phyloP scores from a whole-genome alignment of 169 alveolate genomes.

The Plasmodium falciparum region DNA sequence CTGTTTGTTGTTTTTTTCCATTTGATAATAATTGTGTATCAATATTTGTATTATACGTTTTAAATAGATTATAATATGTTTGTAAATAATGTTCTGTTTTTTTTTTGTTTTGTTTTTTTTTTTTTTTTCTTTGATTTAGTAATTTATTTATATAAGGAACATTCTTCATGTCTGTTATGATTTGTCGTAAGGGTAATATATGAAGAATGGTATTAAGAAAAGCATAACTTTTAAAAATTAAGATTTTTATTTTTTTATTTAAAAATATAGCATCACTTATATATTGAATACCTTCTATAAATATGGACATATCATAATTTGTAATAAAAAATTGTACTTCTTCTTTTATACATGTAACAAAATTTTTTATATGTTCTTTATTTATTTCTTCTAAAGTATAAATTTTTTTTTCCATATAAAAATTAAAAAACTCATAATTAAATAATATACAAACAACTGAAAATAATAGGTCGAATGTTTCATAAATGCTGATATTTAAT shows the following conservation, averaged over 20 bases:
- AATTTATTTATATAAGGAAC: background rate
- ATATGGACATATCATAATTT: constrained; percentile 25
- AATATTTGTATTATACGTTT: no score
- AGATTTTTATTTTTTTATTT: constrained; percentile 12
- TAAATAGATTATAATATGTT: no score
- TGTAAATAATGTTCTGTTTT: no score
- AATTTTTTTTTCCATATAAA: constrained; percentile 30
- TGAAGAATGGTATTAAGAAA: constrained; percentile 51
- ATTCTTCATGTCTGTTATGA: constrained; percentile 36
- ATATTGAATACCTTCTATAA: constrained; percentile 37
- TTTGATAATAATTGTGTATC: background rate
- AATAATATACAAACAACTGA: constrained; percentile 5
- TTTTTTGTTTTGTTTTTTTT: background rate
- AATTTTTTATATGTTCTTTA: background rate
- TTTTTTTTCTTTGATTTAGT: constrained; percentile 1
- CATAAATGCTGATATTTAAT: constrained; percentile 49
- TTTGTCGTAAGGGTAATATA: constrained; percentile 7
- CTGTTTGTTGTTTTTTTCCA: background rate
- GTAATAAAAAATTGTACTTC: constrained; percentile 10
- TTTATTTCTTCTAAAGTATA: constrained; percentile 19
- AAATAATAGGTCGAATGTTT: constrained; percentile 41
- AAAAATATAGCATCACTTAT: constrained; percentile 38
- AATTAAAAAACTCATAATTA: constrained; percentile 40
- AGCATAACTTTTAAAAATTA: constrained; percentile 38
- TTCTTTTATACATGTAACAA: constrained; percentile 18